Evolutionary conservation across 2,329 filamentous ascomycete species (phyloP), one percentile per base, ranked within the genome.

Genomic region (Colletotrichum zoysiae): DNA sequence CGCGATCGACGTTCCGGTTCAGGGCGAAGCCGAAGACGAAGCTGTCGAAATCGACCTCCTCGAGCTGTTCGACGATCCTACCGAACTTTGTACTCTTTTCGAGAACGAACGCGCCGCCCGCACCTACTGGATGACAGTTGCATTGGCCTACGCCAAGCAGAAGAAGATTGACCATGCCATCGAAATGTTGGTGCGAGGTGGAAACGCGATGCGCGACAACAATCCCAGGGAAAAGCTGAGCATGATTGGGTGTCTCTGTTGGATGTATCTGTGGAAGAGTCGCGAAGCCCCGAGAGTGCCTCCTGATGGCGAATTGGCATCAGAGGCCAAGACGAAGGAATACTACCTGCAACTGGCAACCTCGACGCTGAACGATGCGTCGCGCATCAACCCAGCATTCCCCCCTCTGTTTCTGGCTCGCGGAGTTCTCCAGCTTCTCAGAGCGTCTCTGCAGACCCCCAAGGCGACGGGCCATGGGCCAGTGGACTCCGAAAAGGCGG

Each of bases 51-150:
- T 99, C 78, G 94, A 97, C 79, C 90, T 98, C 65, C 92, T 95
- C 79, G 94, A 95, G 75, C 90, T 98, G 50, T 90, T 95, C 73
- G 96, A 98, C 80, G 96, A 98, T 79, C 94, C 94, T 26, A 97
- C 93, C 58, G 96, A 99, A 84, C 88, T 99, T 6, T 99, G 96
- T 81, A 96, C 94, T 40, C 88, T 99, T 62, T 90, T 99, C 74
- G 95, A 99, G 84, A 97, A 96, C 78, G 97, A 99, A 82, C 91
- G 92, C 78, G 95, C 95, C 20, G 92, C 94, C 48, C 95, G 95
- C 78, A 94, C 92, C 64, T 97, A 97, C 76, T 99, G 97, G 97
- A 95, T 99, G 87, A 95, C 94, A n/a, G 96, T 98, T 75, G 93
- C 97, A 53, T 87, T 98, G 71, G 95, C 95, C 59, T 99, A 99